Evolutionary conservation across 306 rosid species (phyloP).

Genomic region (Lathyrus sativus): DNA sequence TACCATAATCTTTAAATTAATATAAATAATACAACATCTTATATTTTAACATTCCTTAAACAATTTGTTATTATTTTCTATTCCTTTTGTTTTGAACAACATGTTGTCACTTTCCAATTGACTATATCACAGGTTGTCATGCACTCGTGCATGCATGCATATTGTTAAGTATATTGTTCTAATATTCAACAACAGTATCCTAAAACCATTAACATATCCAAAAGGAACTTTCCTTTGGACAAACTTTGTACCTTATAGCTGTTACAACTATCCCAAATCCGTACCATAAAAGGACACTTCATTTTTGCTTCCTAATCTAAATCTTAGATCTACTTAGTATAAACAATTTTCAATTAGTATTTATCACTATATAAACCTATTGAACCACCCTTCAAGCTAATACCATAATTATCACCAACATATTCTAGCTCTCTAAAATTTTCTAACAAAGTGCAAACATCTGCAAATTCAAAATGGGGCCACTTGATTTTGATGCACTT

Average conservation of each 20-base stretch:
- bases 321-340: constrained; percentile 46
- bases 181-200: constrained; percentile 39
- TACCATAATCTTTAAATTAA: constrained; percentile 20
- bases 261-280: constrained; percentile 42
- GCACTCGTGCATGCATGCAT: constrained; percentile 38
- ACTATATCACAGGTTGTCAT: constrained; percentile 39
- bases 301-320: constrained; percentile 39
- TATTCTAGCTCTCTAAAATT: background rate
- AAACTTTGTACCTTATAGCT: constrained; percentile 46
- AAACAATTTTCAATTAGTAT: background rate
- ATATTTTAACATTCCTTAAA: constrained; percentile 20
- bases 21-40: constrained; percentile 5
- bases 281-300: constrained; percentile 45
- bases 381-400: constrained; percentile 15
- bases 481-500: constrained; percentile 58
- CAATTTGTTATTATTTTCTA: background rate
- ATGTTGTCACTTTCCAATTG: constrained; percentile 25
- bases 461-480: constrained; percentile 35
- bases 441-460: background rate
- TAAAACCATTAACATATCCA: constrained; percentile 37
- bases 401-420: constrained; percentile 12
- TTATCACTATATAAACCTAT: constrained; percentile 18
- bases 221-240: constrained; percentile 48
- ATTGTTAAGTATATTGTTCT: constrained; percentile 16
- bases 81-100: background rate